A percentile compares a stretch with the other conserved stretches of the same genome.
Evolutionary conservation across 495 filamentous ascomycete genomes (phyloP).

Genomic region (Penicillium paxilli): DNA sequence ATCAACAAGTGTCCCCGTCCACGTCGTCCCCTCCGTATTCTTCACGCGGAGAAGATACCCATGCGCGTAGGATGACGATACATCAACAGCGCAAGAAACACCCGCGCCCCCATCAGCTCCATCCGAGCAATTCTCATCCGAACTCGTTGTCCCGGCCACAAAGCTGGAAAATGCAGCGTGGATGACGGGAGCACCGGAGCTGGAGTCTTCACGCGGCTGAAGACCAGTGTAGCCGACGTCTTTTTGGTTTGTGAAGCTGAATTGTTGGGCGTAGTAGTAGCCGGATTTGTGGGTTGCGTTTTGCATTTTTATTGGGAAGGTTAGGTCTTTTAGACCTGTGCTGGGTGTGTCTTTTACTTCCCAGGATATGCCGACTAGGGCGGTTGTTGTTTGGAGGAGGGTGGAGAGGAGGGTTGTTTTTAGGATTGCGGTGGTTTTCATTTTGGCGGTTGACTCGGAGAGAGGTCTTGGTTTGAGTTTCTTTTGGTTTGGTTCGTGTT

Average conservation of each 20-base stretch:
- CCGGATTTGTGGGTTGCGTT: constrained; percentile 20
- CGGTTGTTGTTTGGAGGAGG: constrained; percentile 12
- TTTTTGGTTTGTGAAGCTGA: constrained; percentile 16
- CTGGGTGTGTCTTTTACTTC: constrained; percentile 9
- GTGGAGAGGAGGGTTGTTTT: constrained; percentile 7
- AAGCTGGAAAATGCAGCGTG: constrained; percentile 35
- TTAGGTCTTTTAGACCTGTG: constrained; percentile 21
- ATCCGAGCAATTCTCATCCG: constrained; percentile 22
- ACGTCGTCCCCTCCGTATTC: constrained; percentile 25
- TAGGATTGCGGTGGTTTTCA: constrained; percentile 16
- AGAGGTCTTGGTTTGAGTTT: no score
- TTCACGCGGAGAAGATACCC: constrained; percentile 20
- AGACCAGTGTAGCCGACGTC: constrained; percentile 32
- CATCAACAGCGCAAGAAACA: constrained; percentile 27
- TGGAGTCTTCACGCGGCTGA: constrained; percentile 18
- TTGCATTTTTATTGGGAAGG: constrained; percentile 30
- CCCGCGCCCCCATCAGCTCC: constrained; percentile 31
- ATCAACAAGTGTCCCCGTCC: constrained; percentile 29
- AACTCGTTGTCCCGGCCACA: constrained; percentile 19
- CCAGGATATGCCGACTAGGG: constrained; percentile 25
- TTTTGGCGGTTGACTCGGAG: constrained; percentile 3
- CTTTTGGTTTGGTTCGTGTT: neutral
- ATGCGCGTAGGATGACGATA: constrained; percentile 13
- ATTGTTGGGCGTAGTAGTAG: constrained; percentile 32
- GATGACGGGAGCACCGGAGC: constrained; percentile 17